A percentile compares a stretch with the other conserved stretches of the same genome.
These are phyloP conservation scores for Corylus avellana DNA, from an alignment of 306 rosid species.

Conservation along the genomic window DNA sequence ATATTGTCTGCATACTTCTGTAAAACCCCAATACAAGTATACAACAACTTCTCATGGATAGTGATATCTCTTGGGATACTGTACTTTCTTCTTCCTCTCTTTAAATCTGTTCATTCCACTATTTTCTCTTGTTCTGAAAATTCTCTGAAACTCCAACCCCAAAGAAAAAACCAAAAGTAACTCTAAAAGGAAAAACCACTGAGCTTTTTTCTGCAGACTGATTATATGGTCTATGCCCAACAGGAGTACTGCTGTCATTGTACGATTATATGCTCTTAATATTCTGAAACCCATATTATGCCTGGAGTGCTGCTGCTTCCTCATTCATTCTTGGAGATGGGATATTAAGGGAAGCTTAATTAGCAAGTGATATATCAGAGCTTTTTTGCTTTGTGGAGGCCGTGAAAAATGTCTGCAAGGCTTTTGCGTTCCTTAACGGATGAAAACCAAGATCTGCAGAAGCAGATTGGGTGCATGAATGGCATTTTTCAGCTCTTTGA, in stretches of 20 bases:
- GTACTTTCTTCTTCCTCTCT: slow-evolving; percentile 18
- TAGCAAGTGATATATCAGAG: not conserved
- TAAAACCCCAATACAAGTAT: slow-evolving; percentile 8
- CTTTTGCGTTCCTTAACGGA: slow-evolving; percentile 46
- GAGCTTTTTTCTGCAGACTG: not conserved
- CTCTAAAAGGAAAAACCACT: not conserved
- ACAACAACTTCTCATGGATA: not conserved
- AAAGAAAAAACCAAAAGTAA: not conserved
- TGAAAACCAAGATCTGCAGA: slow-evolving; percentile 70
- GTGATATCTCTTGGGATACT: not conserved
- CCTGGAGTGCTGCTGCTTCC: slow-evolving; percentile 2
- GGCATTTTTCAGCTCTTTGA: slow-evolving; percentile 81
- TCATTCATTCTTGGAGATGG: slow-evolving; percentile 20
- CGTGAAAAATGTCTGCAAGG: slow-evolving; percentile 66
- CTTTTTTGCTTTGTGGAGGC: slow-evolving; percentile 1
- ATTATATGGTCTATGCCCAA: slow-evolving; percentile 10
- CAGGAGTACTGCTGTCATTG: slow-evolving; percentile 8
- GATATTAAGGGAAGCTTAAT: slow-evolving; percentile 17
- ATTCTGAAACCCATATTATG: slow-evolving; percentile 5
- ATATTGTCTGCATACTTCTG: slow-evolving; percentile 42
- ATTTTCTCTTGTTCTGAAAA: slow-evolving; percentile 25
- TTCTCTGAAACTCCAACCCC: not conserved
- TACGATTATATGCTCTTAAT: not conserved
- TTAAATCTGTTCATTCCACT: slow-evolving; percentile 29
- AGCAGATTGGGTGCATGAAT: slow-evolving; percentile 85